Evolutionary conservation across 108 stramenopile species (phyloP), one percentile per base, ranked within the genome.

Genomic region (Cyclotella distinguenda): DNA sequence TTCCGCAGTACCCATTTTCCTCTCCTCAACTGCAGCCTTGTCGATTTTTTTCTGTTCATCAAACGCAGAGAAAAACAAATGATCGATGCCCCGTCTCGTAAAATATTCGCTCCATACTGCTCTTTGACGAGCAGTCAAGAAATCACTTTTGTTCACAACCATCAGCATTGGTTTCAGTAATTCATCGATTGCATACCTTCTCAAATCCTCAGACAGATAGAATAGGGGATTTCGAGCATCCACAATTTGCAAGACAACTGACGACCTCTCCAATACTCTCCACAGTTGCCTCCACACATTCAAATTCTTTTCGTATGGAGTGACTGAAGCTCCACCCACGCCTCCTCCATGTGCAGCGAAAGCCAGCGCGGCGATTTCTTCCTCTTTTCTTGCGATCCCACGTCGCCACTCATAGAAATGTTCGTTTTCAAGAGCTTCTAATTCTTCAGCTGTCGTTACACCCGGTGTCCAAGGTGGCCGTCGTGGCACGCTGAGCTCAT

Each of bases 261-360:
- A 83, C 35, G 88, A 93, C 60, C 97, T 81, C 68, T 99, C 99
- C 63, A 97, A 59, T 9, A 98, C 98, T 15, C 99, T 81, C 99
- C 99, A 99, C 8, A 99, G 80, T 79, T 99, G 99, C 15, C 97
- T 71, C 99, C 99, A 99, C 26, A 98, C 96, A 47, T 99, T 93
- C 8, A 99, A 39, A 78, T 99, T 99, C 86, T 98, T 98, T 82
- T 99, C 99, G 77, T 98, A 99, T 2, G 99, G 99, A 22, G 98
- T 99, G 4, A 89, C 91, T 48, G 84, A 74, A 10, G 81, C 84
- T 42, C 70, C 67, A 6, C 51, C 48, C 5, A 63, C 67, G 2
- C 71, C 75, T 32, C 70, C 70, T 12, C 75, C 59, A 36, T 72
- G 30, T 13, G 55, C 25, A 13, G 52, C 48, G 43, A 66, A 62